These are phyloP conservation scores for Physcomitrium patens DNA, from an alignment of 225 moss, liverwort and hornwort species.

Conservation along the genomic window DNA sequence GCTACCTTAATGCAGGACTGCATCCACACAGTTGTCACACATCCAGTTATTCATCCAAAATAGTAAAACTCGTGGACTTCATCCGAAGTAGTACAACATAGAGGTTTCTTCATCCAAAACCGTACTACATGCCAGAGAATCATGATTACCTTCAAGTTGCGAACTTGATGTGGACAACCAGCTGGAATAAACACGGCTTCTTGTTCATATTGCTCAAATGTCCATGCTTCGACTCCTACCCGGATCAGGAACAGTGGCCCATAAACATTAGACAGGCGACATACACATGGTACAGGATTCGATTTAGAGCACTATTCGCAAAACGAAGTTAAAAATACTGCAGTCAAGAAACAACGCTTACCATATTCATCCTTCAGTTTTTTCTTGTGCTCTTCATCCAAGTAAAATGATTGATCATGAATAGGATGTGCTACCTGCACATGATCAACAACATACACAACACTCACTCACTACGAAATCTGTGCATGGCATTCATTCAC, in stretches of 20 bases:
- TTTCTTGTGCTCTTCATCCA: constrained; percentile 56
- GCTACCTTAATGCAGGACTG: constrained; percentile 99
- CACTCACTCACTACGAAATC: constrained; percentile 14
- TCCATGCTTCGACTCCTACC: constrained; percentile 86
- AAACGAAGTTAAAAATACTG: neutral
- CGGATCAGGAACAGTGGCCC: neutral
- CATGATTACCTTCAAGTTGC: constrained; percentile 78
- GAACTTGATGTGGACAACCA: constrained; percentile 98
- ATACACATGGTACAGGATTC: too few species aligned
- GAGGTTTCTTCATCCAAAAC: neutral
- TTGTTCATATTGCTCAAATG: constrained; percentile 89
- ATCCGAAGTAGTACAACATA: neutral
- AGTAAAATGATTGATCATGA: constrained; percentile 62
- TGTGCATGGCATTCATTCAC: constrained; percentile 1
- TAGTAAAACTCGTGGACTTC: neutral
- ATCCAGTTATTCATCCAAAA: constrained; percentile 8
- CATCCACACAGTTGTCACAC: constrained; percentile 27
- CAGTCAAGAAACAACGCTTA: constrained; percentile 23
- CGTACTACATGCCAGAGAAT: constrained; percentile 1
- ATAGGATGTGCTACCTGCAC: constrained; percentile 59
- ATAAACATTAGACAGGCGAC: neutral
- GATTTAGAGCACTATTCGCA: neutral
- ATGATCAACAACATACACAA: constrained; percentile 10
- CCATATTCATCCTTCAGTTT: constrained; percentile 58
- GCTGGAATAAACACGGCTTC: constrained; percentile 97